Percentiles rank a stretch among this genome's conserved stretches.
These are phyloP conservation scores for Calonectria pseudoturangicola DNA, from an alignment of 2,329 filamentous ascomycete species.

Conservation along the genomic window DNA sequence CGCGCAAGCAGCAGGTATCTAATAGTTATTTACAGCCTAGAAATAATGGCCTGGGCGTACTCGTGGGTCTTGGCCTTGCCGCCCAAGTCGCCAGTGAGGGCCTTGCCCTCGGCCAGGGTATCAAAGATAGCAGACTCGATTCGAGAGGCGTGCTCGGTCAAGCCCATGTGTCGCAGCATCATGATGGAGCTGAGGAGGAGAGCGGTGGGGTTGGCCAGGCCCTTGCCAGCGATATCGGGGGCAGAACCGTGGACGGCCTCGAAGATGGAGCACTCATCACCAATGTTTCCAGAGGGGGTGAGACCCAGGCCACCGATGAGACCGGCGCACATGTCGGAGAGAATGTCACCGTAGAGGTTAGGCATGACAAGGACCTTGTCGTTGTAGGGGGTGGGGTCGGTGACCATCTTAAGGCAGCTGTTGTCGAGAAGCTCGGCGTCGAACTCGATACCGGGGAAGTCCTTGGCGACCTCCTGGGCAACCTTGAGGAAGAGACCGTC, in stretches of 20 bases:
- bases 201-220: constrained; percentile 96
- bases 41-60: constrained; percentile 94
- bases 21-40: constrained; percentile 71
- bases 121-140: constrained; percentile 98
- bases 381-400: constrained; percentile 96
- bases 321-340: constrained; percentile 99
- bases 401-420: constrained; percentile 99
- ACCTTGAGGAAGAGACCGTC: constrained; percentile 98
- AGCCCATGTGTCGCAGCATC: constrained; percentile 99
- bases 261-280: constrained; percentile 99
- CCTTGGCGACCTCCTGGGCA: constrained; percentile 90
- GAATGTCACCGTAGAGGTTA: constrained; percentile 99
- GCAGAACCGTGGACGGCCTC: constrained; percentile 99
- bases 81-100: constrained; percentile 95
- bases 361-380: constrained; percentile 99
- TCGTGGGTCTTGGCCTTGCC: constrained; percentile 97
- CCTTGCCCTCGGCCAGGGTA: constrained; percentile 96
- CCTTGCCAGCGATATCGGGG: constrained; percentile 96
- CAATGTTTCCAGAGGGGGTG: constrained; percentile 98
- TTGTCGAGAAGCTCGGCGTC: constrained; percentile 99
- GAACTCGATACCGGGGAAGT: constrained; percentile 96
- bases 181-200: constrained; percentile 97
- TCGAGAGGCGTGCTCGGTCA: constrained; percentile 86
- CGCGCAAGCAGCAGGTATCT: constrained; percentile 53
- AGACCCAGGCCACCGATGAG: constrained; percentile 98